Percentiles rank a stretch among this genome's conserved stretches.
phyloP scores from a whole-genome alignment of 257 asterid species.

The Scutellaria minor region DNA sequence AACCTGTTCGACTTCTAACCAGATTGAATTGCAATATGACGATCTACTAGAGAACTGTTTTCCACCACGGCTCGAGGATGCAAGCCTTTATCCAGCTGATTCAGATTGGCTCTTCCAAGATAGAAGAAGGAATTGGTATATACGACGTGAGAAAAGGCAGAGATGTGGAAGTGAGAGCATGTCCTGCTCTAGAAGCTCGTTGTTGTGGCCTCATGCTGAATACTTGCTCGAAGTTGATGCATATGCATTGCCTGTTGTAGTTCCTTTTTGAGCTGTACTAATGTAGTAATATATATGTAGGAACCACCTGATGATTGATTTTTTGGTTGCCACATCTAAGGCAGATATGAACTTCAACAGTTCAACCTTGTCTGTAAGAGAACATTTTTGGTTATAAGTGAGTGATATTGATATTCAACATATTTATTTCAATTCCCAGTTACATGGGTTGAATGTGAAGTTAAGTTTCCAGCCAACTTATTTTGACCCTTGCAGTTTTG shows the following conservation, averaged over 20 bases:
- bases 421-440: too few species aligned
- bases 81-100: slow-evolving; percentile 33
- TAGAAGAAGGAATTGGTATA: slow-evolving; percentile 19
- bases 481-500: too few species aligned
- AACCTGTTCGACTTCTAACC: slow-evolving; percentile 17
- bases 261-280: slow-evolving; percentile 55
- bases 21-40: slow-evolving; percentile 31
- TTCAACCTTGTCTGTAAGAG: too few species aligned
- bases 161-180: slow-evolving; percentile 18
- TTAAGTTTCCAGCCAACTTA: too few species aligned
- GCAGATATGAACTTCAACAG: too few species aligned
- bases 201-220: slow-evolving; percentile 54
- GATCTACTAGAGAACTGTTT: slow-evolving; percentile 46
- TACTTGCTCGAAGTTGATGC: slow-evolving; percentile 46
- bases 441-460: too few species aligned
- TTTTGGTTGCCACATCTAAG: too few species aligned
- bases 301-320: too few species aligned
- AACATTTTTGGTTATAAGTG: too few species aligned
- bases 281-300: too few species aligned
- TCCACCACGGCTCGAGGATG: slow-evolving; percentile 40
- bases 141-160: slow-evolving; percentile 36
- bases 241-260: slow-evolving; percentile 56
- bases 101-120: slow-evolving; percentile 55
- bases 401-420: too few species aligned
- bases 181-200: slow-evolving; percentile 41